These are phyloP conservation scores for Termitomyces sp. DNA, from an alignment of 768 basidiomycete species.

Conservation along the genomic window DNA sequence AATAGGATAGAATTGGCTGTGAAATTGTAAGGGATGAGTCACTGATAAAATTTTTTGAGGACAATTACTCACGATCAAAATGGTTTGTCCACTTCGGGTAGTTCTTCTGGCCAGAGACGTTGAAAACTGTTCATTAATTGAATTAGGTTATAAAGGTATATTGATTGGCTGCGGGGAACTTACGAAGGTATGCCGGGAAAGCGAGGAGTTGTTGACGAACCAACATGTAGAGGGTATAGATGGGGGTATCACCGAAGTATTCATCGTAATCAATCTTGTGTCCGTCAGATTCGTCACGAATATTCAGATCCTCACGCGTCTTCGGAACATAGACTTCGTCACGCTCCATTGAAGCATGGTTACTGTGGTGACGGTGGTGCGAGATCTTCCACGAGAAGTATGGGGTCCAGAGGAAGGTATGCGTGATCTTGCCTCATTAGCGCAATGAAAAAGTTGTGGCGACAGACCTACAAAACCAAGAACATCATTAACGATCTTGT, in stretches of 20 bases:
- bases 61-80: conserved; percentile 49
- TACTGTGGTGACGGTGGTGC: conserved; percentile 50
- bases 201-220: conserved; percentile 56
- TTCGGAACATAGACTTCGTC: conserved; percentile 63
- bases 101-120: conserved; percentile 58
- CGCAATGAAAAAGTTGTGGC: no score
- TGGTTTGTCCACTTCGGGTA: conserved; percentile 68
- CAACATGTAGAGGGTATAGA: conserved; percentile 55
- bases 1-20: conserved; percentile 57
- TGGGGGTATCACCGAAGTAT: conserved; percentile 55
- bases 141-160: neutral
- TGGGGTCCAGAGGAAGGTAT: conserved; percentile 49
- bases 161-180: conserved; percentile 19
- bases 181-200: conserved; percentile 60
- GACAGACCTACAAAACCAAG: conserved; percentile 43
- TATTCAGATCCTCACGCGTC: conserved; percentile 51
- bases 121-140: conserved; percentile 41
- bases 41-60: neutral
- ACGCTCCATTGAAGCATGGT: conserved; percentile 51
- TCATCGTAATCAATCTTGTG: conserved; percentile 45
- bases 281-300: conserved; percentile 32
- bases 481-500: conserved; percentile 44
- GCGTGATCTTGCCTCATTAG: conserved; percentile 30
- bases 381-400: conserved; percentile 56
- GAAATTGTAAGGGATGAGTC: neutral